Conservation (phyloP, 2,329 filamentous ascomycete genomes). For the Rhynchosporium graminicola region DNA sequence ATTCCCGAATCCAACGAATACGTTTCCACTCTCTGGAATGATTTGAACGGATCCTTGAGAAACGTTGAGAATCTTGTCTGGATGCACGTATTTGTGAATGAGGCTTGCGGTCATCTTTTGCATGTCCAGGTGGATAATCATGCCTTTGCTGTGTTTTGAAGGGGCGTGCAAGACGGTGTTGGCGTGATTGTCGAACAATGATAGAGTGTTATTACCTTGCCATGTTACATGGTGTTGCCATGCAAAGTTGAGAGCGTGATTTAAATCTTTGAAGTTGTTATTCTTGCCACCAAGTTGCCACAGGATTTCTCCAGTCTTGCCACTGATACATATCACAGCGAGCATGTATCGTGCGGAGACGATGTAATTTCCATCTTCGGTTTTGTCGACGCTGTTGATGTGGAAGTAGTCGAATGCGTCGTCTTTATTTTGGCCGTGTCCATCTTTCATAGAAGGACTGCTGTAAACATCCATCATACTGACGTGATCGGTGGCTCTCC, state of each 20-base stretch:
- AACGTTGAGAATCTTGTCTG: conserved; percentile 42
- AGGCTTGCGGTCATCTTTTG: conserved; percentile 47
- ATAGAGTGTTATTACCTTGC: conserved; percentile 28
- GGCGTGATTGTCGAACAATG: conserved; percentile 40
- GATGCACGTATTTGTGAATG: conserved; percentile 44
- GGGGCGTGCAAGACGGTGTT: conserved; percentile 43
- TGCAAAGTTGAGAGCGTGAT: conserved; percentile 47
- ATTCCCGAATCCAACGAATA: conserved; percentile 53
- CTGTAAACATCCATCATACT: conserved; percentile 26
- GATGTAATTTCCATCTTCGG: conserved; percentile 47
- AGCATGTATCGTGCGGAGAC: conserved; percentile 49
- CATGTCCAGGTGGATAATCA: conserved; percentile 45
- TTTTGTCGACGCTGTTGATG: conserved; percentile 44
- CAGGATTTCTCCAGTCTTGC: conserved; percentile 47
- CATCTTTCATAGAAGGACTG: conserved; percentile 23
- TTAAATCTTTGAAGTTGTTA: conserved; percentile 44
- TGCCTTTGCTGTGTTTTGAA: conserved; percentile 34
- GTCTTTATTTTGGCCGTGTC: conserved; percentile 22
- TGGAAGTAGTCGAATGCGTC: conserved; percentile 36
- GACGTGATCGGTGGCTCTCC: conserved; percentile 47
- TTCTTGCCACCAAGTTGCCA: conserved; percentile 50
- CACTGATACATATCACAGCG: conserved; percentile 49
- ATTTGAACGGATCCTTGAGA: conserved; percentile 49
- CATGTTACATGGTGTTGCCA: conserved; percentile 52
- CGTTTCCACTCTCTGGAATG: conserved; percentile 47